Evolutionary conservation across 2,329 filamentous ascomycete species (phyloP), one percentile per base, ranked within the genome.

Genomic region (Fusarium musae): DNA sequence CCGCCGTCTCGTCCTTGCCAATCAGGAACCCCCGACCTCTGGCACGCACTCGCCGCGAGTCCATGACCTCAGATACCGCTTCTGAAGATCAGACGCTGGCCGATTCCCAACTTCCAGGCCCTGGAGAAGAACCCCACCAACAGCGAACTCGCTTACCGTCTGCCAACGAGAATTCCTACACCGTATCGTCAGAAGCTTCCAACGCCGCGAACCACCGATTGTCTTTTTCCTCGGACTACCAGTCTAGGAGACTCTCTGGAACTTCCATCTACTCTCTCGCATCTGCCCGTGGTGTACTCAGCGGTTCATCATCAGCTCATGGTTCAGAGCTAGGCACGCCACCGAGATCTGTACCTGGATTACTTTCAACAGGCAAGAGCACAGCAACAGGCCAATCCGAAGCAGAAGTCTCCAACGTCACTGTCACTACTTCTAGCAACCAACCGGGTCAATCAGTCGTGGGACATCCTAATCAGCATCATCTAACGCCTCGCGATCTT

Each of bases 251-350:
- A 57, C 85, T 93, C 79, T 95, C 93, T 30, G 88, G 92, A 67
- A 93, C 92, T 12, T 95, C 93, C 2, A 84, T 93, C 57, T 92
- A 93, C 78, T 94, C 92, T 37, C 83, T 93, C 30, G 88, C 89
- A 49, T 93, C 91, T 10, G 88, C 86, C 59, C 87, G 87, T 50
- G 87, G 85, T 37, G 83, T 85, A 34, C 66, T 79, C 21, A 79
- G 87, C 70, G 87, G 87, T 23, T 84, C 87, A 37, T 84, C 84
- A 23, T 90, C 89, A 58, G 83, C 83, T 26, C 85, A 85, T 79
- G 86, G 87, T 26, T 88, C 88, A 60, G 89, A 92, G 47, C 80
- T 79, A 47, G 81, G 82, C 37, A 77, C 75, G 47, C 75, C 80
- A 61, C 80, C 83, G 64, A 85, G 87, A 67, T 83, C 84, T 39